Evolutionary conservation across 2,329 filamentous ascomycete genomes (phyloP).

Genomic region (Aspergillus bombycis): DNA sequence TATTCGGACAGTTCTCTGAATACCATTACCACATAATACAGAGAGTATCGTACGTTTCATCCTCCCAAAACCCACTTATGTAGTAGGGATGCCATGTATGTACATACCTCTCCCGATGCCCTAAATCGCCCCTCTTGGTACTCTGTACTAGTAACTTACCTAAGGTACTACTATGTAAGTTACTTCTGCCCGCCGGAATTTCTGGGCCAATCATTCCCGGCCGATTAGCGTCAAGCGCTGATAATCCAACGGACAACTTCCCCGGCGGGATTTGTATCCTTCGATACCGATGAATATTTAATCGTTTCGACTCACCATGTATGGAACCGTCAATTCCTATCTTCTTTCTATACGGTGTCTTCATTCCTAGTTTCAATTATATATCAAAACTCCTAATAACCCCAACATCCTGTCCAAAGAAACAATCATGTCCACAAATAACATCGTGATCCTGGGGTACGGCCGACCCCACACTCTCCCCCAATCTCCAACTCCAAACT

Average conservation of each 20-base stretch:
- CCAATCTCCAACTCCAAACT: slow-evolving; percentile 1
- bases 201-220: not conserved
- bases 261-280: not conserved
- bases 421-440: slow-evolving; percentile 35
- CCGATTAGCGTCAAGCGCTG: not conserved
- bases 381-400: not conserved
- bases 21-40: not conserved
- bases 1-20: too few species aligned
- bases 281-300: not conserved
- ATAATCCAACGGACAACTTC: not conserved
- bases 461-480: slow-evolving; percentile 5
- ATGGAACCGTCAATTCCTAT: not conserved
- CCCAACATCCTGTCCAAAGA: not conserved
- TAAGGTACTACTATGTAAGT: too few species aligned
- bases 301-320: not conserved
- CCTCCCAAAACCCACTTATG: not conserved
- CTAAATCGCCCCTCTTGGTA: not conserved
- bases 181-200: not conserved
- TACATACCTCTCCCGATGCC: not conserved
- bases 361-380: not conserved
- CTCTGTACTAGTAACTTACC: not conserved
- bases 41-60: not conserved
- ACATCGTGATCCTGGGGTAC: slow-evolving; percentile 47
- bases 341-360: not conserved
- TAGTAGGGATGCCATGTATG: not conserved